Evolutionary conservation across 768 basidiomycete genomes (phyloP).

Genomic region (Boletus tomentosulus): DNA sequence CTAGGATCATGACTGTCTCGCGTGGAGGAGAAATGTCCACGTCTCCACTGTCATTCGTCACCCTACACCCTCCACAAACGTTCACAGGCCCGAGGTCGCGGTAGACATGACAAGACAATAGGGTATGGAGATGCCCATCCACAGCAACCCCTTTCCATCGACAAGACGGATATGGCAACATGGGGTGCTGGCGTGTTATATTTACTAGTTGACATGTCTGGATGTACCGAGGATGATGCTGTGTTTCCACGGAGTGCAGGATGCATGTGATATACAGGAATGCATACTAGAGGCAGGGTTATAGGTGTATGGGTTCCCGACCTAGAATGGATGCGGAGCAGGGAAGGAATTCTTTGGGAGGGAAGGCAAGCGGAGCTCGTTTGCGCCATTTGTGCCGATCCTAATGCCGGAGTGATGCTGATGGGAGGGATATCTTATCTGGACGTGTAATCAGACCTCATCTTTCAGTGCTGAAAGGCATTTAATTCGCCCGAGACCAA

Average conservation of each 20-base stretch:
- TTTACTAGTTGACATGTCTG: not conserved
- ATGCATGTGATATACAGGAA: constrained; percentile 3
- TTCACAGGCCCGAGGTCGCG: constrained; percentile 5
- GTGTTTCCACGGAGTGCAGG: constrained; percentile 7
- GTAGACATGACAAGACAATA: not conserved
- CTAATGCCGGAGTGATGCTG: not conserved
- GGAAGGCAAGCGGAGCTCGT: constrained; percentile 7
- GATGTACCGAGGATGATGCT: constrained; percentile 7
- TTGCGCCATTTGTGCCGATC: constrained; percentile 8
- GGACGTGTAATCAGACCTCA: not conserved
- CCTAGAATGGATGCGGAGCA: constrained; percentile 11
- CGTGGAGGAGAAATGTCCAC: not conserved
- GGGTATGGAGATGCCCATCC: constrained; percentile 8
- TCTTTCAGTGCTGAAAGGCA: not conserved
- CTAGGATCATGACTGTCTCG: constrained; percentile 3
- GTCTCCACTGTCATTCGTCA: not conserved
- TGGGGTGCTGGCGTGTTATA: constrained; percentile 1
- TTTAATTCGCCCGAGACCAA: not conserved
- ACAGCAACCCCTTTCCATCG: constrained; percentile 21
- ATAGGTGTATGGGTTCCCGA: not conserved
- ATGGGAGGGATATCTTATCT: constrained; percentile 20
- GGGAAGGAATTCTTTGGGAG: constrained; percentile 17
- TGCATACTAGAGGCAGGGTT: not conserved
- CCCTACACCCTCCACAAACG: constrained; percentile 18
- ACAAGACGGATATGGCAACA: constrained; percentile 16